These are phyloP conservation scores for Mollisiaceae sp. DNA, from an alignment of 2,329 filamentous ascomycete genomes.

Conservation along the genomic window DNA sequence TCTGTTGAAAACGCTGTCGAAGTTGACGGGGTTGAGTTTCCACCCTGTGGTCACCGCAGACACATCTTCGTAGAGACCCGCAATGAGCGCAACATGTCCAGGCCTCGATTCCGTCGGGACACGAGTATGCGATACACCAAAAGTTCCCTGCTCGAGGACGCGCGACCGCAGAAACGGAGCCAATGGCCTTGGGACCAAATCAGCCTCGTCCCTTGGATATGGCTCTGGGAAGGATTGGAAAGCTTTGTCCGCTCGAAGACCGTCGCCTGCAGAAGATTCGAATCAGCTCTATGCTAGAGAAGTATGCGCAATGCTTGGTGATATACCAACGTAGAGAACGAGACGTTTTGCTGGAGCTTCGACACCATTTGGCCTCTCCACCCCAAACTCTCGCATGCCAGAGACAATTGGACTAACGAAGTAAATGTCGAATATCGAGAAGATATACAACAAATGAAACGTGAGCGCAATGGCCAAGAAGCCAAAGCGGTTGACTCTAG, in stretches of 20 bases:
- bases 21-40: slow-evolving; percentile 98
- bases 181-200: slow-evolving; percentile 76
- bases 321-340: slow-evolving; percentile 86
- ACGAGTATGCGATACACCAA: slow-evolving; percentile 95
- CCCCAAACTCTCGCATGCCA: slow-evolving; percentile 84
- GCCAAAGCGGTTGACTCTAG: slow-evolving; percentile 67
- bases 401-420: slow-evolving; percentile 97
- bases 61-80: slow-evolving; percentile 96
- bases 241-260: slow-evolving; percentile 94
- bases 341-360: slow-evolving; percentile 87
- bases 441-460: slow-evolving; percentile 93
- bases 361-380: slow-evolving; percentile 62
- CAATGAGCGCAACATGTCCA: slow-evolving; percentile 95
- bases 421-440: slow-evolving; percentile 98
- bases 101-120: slow-evolving; percentile 96
- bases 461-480: slow-evolving; percentile 88
- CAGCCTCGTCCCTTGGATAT: slow-evolving; percentile 68
- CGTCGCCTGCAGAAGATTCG: slow-evolving; percentile 66
- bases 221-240: slow-evolving; percentile 94
- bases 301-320: slow-evolving; percentile 12
- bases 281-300: slow-evolving; percentile 25
- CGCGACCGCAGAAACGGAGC: slow-evolving; percentile 91
- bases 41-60: slow-evolving; percentile 96
- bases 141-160: slow-evolving; percentile 88
- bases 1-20: slow-evolving; percentile 98